phyloP scores from a whole-genome alignment of 129 eudicot genomes.

The Scalesia atractyloides region DNA sequence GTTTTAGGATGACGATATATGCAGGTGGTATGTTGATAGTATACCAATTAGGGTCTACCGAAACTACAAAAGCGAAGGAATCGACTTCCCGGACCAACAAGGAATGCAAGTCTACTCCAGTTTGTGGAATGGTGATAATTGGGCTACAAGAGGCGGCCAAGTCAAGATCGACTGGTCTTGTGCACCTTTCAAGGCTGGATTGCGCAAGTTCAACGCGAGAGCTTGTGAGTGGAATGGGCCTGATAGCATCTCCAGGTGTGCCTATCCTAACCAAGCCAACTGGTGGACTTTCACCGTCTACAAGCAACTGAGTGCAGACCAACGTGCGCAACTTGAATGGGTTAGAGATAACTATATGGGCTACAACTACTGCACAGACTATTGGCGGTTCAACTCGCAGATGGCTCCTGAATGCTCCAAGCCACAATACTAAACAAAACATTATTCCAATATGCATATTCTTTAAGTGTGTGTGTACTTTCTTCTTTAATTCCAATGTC shows the following conservation, averaged over 20 bases:
- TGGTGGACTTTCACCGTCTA: too few species aligned
- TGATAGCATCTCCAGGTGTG: neutral
- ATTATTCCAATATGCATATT: too few species aligned
- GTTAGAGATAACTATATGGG: slow-evolving; percentile 57
- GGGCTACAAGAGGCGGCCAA: slow-evolving; percentile 77
- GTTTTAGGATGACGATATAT: too few species aligned
- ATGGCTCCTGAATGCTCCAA: too few species aligned
- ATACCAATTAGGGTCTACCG: too few species aligned
- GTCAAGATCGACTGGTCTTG: slow-evolving; percentile 61
- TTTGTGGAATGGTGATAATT: slow-evolving; percentile 71
- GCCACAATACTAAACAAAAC: too few species aligned
- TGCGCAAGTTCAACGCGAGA: slow-evolving; percentile 47
- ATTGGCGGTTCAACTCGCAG: slow-evolving; percentile 29
- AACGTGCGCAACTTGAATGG: slow-evolving; percentile 40
- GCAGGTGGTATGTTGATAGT: too few species aligned
- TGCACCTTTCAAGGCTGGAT: slow-evolving; percentile 69
- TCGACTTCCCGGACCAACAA: too few species aligned
- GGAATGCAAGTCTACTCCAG: slow-evolving; percentile 33
- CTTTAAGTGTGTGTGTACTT: too few species aligned
- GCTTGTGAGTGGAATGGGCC: slow-evolving; percentile 46
- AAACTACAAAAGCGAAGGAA: too few species aligned
- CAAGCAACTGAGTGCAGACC: neutral
- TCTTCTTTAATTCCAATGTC: too few species aligned
- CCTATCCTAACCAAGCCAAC: too few species aligned
- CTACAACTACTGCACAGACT: slow-evolving; percentile 60